Conservation (phyloP, 441 rosid genomes). For the Gossypium gossypioides region DNA sequence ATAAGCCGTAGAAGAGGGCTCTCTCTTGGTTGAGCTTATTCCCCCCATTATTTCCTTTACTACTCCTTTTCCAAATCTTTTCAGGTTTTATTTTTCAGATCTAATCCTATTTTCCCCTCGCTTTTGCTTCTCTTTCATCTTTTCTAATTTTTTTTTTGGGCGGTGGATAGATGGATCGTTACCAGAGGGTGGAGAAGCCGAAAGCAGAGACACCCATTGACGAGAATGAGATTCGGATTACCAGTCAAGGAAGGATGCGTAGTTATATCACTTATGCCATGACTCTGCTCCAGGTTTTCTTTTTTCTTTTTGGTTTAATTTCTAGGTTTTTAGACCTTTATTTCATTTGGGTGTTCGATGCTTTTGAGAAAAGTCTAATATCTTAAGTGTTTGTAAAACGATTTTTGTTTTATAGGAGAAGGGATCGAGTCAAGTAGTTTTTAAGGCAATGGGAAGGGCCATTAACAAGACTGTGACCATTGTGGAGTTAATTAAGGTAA, state of each 20-base stretch:
- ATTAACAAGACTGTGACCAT: constrained; percentile 84
- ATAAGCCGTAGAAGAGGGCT: constrained; percentile 62
- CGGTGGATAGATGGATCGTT: constrained; percentile 68
- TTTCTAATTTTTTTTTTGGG: background rate
- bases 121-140: background rate
- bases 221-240: constrained; percentile 95
- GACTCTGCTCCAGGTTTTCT: constrained; percentile 68
- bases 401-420: constrained; percentile 42
- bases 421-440: constrained; percentile 56
- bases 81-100: constrained; percentile 9
- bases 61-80: background rate
- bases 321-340: background rate
- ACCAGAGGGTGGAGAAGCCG: constrained; percentile 87
- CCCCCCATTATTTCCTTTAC: constrained; percentile 6
- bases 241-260: constrained; percentile 83
- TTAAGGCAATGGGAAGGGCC: constrained; percentile 99
- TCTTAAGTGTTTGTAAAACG: background rate
- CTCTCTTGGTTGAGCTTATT: constrained; percentile 19
- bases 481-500: constrained; percentile 80
- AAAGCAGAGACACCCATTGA: constrained; percentile 70
- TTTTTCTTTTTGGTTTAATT: background rate
- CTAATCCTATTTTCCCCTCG: background rate
- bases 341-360: background rate
- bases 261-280: constrained; percentile 88
- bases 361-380: background rate